Percentiles rank a stretch among this genome's conserved stretches.
Conservation (phyloP, 257 asterid species). For the Solanum megistacrolobum region DNA sequence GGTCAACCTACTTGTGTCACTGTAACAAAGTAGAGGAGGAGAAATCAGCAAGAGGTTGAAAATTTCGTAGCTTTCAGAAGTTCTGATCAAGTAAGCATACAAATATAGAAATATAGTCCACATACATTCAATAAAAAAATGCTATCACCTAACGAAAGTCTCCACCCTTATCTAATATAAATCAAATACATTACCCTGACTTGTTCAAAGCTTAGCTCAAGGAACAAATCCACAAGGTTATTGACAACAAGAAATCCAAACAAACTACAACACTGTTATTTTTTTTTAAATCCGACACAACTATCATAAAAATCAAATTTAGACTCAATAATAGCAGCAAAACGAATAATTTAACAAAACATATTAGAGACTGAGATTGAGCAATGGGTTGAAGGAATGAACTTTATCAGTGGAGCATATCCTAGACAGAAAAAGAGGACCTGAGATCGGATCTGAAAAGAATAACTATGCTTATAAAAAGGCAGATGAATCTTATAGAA, state of each 20-base stretch:
- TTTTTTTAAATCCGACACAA: fast-evolving
- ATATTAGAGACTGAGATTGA: not conserved
- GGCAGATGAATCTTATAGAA: not conserved
- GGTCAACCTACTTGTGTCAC: not conserved
- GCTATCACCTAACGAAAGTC: not conserved
- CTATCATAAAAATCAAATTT: not conserved
- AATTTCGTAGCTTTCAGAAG: not conserved
- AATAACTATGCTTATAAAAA: not conserved
- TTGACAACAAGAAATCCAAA: not conserved
- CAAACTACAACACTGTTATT: not conserved
- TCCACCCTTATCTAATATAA: not conserved
- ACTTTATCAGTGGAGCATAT: not conserved
- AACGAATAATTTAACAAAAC: not conserved
- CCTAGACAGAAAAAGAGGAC: not conserved
- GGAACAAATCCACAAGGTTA: not conserved
- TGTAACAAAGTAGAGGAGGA: not conserved
- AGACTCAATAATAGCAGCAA: not conserved
- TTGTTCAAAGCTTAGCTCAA: not conserved
- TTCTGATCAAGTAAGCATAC: not conserved
- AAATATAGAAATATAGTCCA: not conserved
- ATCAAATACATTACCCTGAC: not conserved
- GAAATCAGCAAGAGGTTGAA: not conserved
- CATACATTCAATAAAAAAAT: not conserved
- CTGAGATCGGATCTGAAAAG: constrained; percentile 2
- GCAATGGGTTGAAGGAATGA: not conserved